phyloP scores from a whole-genome alignment of 768 basidiomycete genomes.

The Rhizopogon rudus region DNA sequence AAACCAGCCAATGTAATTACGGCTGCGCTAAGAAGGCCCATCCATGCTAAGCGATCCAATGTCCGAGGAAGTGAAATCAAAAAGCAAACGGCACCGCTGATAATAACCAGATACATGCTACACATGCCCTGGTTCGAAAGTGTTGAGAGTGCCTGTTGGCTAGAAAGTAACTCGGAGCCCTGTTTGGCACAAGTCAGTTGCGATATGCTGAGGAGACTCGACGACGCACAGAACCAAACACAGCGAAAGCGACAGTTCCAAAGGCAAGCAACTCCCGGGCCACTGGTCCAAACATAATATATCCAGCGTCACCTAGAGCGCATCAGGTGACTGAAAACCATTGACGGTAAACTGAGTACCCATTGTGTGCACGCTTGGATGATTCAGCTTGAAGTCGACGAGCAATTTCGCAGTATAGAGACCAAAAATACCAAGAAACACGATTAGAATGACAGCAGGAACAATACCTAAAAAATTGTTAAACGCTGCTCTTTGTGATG shows the following conservation, averaged over 20 bases:
- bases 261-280: conserved; percentile 39
- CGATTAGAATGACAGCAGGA: conserved; percentile 46
- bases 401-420: conserved; percentile 48
- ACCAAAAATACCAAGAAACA: conserved; percentile 47
- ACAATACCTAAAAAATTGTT: conserved; percentile 34
- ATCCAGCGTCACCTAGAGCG: conserved; percentile 44
- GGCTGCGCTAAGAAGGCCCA: conserved; percentile 38
- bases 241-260: conserved; percentile 48
- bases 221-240: conserved; percentile 32
- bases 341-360: conserved; percentile 21
- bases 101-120: conserved; percentile 37
- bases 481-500: neutral
- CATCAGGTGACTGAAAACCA: neutral
- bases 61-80: conserved; percentile 43
- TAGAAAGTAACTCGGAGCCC: conserved; percentile 46
- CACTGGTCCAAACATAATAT: conserved; percentile 42
- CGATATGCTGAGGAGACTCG: neutral
- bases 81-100: conserved; percentile 40
- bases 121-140: conserved; percentile 47
- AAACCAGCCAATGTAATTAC: conserved; percentile 42
- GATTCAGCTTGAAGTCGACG: conserved; percentile 53
- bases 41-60: conserved; percentile 40
- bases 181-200: conserved; percentile 12
- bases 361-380: conserved; percentile 51
- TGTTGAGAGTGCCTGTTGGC: conserved; percentile 45